phyloP scores from a whole-genome alignment of 2,329 filamentous ascomycete genomes.

The Paecilomyces variotii region DNA sequence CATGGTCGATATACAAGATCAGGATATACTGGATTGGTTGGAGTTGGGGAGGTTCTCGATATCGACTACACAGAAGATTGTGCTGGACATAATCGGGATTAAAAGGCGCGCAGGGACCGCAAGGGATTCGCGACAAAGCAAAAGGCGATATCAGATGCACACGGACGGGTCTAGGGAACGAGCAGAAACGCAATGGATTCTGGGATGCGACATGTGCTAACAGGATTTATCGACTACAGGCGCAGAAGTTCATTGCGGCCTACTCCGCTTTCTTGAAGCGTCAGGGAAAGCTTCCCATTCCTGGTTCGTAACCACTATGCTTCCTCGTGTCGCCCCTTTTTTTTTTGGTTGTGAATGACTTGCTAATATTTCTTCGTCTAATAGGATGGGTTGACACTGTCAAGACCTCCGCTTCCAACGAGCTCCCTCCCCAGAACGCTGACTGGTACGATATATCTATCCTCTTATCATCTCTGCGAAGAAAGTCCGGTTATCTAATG shows the following conservation, averaged over 20 bases:
- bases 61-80: background rate
- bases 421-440: constrained; percentile 94
- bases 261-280: constrained; percentile 65
- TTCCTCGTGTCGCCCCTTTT: background rate
- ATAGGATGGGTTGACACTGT: constrained; percentile 98
- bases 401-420: constrained; percentile 94
- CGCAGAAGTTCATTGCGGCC: constrained; percentile 60
- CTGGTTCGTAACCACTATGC: constrained; percentile 45
- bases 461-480: background rate
- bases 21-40: background rate
- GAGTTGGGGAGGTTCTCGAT: background rate
- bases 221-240: constrained; percentile 32
- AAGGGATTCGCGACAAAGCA: background rate
- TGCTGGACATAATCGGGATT: background rate
- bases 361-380: background rate
- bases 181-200: background rate
- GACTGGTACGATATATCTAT: constrained; percentile 70
- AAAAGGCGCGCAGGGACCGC: background rate
- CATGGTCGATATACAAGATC: too few relatives aligned
- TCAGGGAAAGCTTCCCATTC: constrained; percentile 63
- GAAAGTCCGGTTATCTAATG: background rate
- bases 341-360: background rate
- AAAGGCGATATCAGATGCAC: background rate
- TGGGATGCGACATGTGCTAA: constrained; percentile 14
- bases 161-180: background rate